Percentiles rank a stretch among this genome's conserved stretches.
Conservation (phyloP, 1,284 basidiomycete genomes). For the Apiotrichum brassicae region DNA sequence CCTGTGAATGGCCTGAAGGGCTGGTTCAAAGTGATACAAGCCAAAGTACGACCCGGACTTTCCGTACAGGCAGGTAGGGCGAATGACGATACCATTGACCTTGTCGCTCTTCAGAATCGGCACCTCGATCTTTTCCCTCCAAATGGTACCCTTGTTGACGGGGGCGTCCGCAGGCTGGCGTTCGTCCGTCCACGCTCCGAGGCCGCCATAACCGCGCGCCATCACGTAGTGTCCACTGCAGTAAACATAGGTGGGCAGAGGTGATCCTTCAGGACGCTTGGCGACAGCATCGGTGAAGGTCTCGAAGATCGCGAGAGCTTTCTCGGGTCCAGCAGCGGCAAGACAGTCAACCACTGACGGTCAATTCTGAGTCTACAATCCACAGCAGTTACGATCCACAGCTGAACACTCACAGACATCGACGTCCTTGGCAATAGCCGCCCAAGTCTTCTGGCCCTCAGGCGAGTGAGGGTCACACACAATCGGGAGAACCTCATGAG, state of each 20-base stretch:
- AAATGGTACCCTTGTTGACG: conserved; percentile 23
- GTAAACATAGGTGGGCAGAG: conserved; percentile 49
- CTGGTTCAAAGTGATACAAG: conserved; percentile 43
- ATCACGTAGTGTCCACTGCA: conserved; percentile 53
- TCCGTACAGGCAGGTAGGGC: conserved; percentile 42
- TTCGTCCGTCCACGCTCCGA: conserved; percentile 36
- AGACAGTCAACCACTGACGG: conserved; percentile 43
- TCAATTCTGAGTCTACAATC: too few species aligned
- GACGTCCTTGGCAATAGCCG: conserved; percentile 48
- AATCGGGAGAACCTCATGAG: conserved; percentile 53
- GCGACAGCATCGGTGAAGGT: neutral
- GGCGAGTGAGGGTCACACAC: conserved; percentile 47
- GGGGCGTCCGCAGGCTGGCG: conserved; percentile 16
- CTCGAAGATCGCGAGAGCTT: conserved; percentile 36
- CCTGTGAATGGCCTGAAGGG: conserved; percentile 36
- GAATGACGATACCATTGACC: conserved; percentile 17
- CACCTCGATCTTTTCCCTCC: conserved; percentile 32
- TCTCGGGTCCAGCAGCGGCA: conserved; percentile 31
- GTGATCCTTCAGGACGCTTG: conserved; percentile 1
- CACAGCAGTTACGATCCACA: neutral
- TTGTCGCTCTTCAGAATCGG: conserved; percentile 21
- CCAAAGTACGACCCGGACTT: conserved; percentile 10
- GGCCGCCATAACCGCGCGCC: conserved; percentile 31
- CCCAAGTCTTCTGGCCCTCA: conserved; percentile 41
- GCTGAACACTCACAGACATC: conserved; percentile 48